Evolutionary conservation across 192 early-diverging fungal species (phyloP).

Genomic region (Backusella circina): DNA sequence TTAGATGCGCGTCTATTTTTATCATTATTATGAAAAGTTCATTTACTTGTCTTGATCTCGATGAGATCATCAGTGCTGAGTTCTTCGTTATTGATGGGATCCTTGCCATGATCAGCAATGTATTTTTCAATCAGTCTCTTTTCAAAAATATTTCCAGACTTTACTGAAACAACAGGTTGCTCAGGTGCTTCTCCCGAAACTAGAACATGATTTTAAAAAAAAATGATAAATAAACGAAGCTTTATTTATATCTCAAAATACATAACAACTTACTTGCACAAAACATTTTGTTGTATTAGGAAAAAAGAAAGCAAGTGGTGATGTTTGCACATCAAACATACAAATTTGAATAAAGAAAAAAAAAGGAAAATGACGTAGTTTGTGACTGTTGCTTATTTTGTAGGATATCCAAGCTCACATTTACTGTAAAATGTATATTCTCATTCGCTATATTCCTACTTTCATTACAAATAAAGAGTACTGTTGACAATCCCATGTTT

Average conservation of each 20-base stretch:
- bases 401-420: too few relatives aligned
- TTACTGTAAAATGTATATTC: too few relatives aligned
- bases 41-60: constrained; percentile 60
- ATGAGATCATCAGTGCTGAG: constrained; percentile 71
- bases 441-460: too few relatives aligned
- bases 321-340: background rate
- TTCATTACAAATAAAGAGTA: too few relatives aligned
- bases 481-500: too few relatives aligned
- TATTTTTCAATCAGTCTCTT: constrained; percentile 84
- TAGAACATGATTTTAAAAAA: constrained; percentile 35
- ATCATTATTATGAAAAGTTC: background rate
- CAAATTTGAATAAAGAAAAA: background rate
- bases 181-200: constrained; percentile 89
- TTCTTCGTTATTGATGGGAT: constrained; percentile 77
- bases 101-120: constrained; percentile 75
- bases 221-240: background rate
- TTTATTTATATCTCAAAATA: background rate
- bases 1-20: background rate
- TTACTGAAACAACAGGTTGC: constrained; percentile 85
- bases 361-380: background rate
- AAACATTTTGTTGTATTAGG: constrained; percentile 23
- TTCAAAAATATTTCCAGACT: constrained; percentile 87
- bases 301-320: background rate
- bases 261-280: constrained; percentile 33
- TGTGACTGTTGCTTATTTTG: background rate